Evolutionary conservation across 768 basidiomycete genomes (phyloP).

Genomic region (Ramaria rubella): DNA sequence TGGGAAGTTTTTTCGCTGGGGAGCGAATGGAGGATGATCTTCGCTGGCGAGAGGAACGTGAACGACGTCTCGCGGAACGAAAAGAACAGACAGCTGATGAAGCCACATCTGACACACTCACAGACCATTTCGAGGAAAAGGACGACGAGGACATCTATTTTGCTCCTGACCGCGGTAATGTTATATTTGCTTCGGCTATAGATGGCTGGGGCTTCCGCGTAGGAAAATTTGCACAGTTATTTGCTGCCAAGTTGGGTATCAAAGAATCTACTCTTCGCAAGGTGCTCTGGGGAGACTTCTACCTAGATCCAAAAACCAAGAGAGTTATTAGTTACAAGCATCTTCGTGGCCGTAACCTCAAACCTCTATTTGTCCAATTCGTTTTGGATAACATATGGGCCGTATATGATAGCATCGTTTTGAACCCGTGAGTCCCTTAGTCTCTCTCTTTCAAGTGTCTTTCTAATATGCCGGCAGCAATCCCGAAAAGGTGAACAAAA

Average conservation of each 20-base stretch:
- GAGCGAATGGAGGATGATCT: constrained; percentile 97
- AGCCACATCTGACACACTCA: constrained; percentile 27
- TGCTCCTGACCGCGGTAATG: constrained; percentile 91
- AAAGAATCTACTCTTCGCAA: constrained; percentile 79
- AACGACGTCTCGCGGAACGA: constrained; percentile 70
- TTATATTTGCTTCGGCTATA: constrained; percentile 91
- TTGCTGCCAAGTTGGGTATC: constrained; percentile 83
- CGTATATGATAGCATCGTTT: constrained; percentile 83
- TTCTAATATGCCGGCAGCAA: constrained; percentile 46
- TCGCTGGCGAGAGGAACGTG: constrained; percentile 88
- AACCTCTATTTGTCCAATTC: constrained; percentile 96
- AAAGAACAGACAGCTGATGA: constrained; percentile 65
- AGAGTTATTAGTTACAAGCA: constrained; percentile 87
- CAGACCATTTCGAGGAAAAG: constrained; percentile 80
- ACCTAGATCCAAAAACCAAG: constrained; percentile 93
- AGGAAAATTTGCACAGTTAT: constrained; percentile 88
- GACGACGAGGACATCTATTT: constrained; percentile 99
- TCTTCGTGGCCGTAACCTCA: constrained; percentile 77
- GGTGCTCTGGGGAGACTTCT: constrained; percentile 97
- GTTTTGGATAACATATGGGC: constrained; percentile 97
- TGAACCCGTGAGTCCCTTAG: constrained; percentile 71
- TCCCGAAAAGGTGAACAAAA: constrained; percentile 82
- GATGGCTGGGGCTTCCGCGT: constrained; percentile 98
- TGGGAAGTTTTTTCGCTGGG: constrained; percentile 92
- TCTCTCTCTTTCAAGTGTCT: constrained; percentile 12